A percentile compares a stretch with the other conserved stretches of the same genome.
These are phyloP conservation scores for Clavariopsis aquatica DNA, from an alignment of 495 filamentous ascomycete genomes.

Conservation along the genomic window DNA sequence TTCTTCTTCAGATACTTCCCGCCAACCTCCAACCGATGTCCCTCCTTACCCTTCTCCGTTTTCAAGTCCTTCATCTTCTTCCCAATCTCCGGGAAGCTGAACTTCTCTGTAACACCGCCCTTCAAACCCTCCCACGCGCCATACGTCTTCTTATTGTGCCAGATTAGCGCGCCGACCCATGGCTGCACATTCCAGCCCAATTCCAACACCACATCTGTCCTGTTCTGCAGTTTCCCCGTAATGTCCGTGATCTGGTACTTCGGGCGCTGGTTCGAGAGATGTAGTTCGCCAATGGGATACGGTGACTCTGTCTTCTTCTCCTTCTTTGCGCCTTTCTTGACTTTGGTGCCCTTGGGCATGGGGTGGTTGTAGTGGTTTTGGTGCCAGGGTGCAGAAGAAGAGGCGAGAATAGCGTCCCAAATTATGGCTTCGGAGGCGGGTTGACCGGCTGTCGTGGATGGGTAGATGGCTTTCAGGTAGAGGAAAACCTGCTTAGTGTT, in stretches of 20 bases:
- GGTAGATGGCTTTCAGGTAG: constrained; percentile 88
- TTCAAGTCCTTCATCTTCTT: constrained; percentile 44
- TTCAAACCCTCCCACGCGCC: constrained; percentile 64
- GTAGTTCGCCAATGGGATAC: constrained; percentile 60
- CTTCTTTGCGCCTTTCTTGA: constrained; percentile 17
- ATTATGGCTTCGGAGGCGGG: constrained; percentile 73
- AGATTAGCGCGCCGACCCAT: constrained; percentile 86
- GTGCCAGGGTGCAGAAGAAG: constrained; percentile 56
- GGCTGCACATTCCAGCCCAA: constrained; percentile 97
- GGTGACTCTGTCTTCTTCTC: constrained; percentile 6
- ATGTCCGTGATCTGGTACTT: constrained; percentile 96
- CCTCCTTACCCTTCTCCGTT: constrained; percentile 46
- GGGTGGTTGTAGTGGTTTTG: constrained; percentile 52
- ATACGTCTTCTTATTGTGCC: constrained; percentile 63
- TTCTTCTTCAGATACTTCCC: constrained; percentile 29
- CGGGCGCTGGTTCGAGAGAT: constrained; percentile 74
- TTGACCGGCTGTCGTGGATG: constrained; percentile 54
- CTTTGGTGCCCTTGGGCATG: constrained; percentile 32
- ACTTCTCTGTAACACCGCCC: constrained; percentile 64
- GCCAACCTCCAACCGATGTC: constrained; percentile 44
- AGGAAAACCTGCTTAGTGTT: constrained; percentile 99
- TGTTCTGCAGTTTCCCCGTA: constrained; percentile 67
- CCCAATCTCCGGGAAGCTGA: constrained; percentile 69
- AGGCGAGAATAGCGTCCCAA: constrained; percentile 91
- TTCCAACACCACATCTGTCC: constrained; percentile 70